These are phyloP conservation scores for Clarireedia hainanense DNA, from an alignment of 2,329 filamentous ascomycete species.

Conservation along the genomic window DNA sequence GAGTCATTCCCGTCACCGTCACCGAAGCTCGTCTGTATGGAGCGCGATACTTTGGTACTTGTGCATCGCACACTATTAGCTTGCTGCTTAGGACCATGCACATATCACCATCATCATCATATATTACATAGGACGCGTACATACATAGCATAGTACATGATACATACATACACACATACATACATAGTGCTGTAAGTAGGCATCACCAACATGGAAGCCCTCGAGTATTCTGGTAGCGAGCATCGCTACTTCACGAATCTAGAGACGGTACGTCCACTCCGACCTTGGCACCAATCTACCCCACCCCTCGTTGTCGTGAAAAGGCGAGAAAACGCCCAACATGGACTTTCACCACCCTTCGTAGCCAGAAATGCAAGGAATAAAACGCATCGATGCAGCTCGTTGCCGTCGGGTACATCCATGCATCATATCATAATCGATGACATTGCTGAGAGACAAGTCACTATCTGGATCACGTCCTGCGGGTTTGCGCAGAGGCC, in stretches of 20 bases:
- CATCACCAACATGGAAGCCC: not conserved
- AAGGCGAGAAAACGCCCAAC: not conserved
- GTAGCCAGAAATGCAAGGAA: not conserved
- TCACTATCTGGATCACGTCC: too few species aligned
- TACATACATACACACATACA: too few species aligned
- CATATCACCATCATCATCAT: too few species aligned
- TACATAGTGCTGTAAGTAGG: not conserved
- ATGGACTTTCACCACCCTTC: not conserved
- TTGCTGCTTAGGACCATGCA: too few species aligned
- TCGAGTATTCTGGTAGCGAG: conserved; percentile 4
- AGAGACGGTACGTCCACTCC: not conserved
- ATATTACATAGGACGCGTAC: too few species aligned
- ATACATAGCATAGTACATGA: too few species aligned
- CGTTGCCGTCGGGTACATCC: too few species aligned
- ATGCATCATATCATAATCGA: too few species aligned
- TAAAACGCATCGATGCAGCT: not conserved
- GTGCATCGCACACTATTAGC: too few species aligned
- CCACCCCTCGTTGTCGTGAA: conserved; percentile 3
- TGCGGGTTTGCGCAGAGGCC: too few species aligned
- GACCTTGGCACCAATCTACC: not conserved
- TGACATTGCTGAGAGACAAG: too few species aligned
- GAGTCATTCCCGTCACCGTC: not conserved
- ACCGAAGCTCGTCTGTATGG: not conserved
- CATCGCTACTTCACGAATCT: not conserved
- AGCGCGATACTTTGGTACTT: not conserved